Evolutionary conservation across 257 asterid genomes (phyloP).

Genomic region (Solanum pinnatisectum): DNA sequence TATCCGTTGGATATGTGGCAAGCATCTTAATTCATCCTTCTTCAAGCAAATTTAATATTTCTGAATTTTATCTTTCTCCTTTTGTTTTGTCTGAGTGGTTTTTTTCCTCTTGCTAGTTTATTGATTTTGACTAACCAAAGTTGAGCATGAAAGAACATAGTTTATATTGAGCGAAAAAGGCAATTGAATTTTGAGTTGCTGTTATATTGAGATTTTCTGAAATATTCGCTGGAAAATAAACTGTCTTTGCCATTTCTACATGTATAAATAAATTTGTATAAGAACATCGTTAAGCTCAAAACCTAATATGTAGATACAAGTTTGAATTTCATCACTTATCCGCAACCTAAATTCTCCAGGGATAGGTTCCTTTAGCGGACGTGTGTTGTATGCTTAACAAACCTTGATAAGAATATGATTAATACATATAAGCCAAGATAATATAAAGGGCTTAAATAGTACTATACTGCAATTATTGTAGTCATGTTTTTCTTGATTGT

Average conservation of each 20-base stretch:
- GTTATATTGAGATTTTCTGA: not conserved
- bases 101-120: not conserved
- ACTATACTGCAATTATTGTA: not conserved
- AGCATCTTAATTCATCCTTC: conserved; percentile 16
- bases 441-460: not conserved
- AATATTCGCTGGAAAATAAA: not conserved
- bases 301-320: not conserved
- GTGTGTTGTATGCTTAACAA: not conserved
- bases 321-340: not conserved
- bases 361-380: not conserved
- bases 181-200: not conserved
- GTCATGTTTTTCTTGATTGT: not conserved
- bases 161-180: not conserved
- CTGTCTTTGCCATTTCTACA: not conserved
- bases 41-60: not conserved
- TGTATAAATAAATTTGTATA: not conserved
- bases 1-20: conserved; percentile 48
- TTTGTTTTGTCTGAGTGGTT: not conserved
- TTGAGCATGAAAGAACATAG: not conserved
- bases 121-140: not conserved
- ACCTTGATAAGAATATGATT: not conserved
- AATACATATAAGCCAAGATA: not conserved
- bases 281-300: not conserved
- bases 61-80: not conserved
- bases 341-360: not conserved